Percentiles rank a stretch among this genome's conserved stretches.
phyloP scores from a whole-genome alignment of 306 rosid genomes.

The Sindora glabra region DNA sequence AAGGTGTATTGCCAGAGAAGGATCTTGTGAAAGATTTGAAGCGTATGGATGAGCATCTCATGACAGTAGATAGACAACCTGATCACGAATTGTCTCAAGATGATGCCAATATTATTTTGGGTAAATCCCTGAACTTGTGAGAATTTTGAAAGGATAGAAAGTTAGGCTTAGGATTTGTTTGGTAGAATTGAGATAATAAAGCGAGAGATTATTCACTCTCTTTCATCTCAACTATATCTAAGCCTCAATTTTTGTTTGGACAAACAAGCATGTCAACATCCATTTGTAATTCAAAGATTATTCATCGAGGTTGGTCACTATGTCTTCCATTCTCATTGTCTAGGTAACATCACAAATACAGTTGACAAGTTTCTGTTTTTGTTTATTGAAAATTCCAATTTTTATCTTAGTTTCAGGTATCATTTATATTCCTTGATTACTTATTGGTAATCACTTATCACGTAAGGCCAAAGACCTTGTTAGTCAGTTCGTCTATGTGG shows the following conservation, averaged over 20 bases:
- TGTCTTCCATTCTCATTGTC: background rate
- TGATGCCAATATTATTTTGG: conserved; percentile 32
- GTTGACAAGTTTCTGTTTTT: too few relatives aligned
- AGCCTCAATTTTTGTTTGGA: background rate
- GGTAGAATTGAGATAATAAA: background rate
- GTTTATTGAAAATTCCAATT: too few relatives aligned
- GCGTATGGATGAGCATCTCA: conserved; percentile 60
- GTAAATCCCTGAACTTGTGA: conserved; percentile 11
- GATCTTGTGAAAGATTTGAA: conserved; percentile 38
- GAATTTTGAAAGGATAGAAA: background rate
- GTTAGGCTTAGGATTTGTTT: background rate
- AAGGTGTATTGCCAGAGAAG: conserved; percentile 32
- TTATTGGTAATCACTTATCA: too few relatives aligned
- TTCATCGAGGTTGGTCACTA: background rate
- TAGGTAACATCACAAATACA: background rate
- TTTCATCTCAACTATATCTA: background rate
- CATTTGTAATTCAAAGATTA: background rate
- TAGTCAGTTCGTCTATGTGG: too few relatives aligned
- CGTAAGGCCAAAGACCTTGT: too few relatives aligned
- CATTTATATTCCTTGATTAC: background rate
- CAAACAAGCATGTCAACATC: background rate
- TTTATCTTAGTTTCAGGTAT: too few relatives aligned
- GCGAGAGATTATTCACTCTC: background rate
- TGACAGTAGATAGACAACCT: conserved; percentile 39
- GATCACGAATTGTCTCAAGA: conserved; percentile 49